phyloP scores from a whole-genome alignment of 768 basidiomycete species.

The Boletus speciosus region DNA sequence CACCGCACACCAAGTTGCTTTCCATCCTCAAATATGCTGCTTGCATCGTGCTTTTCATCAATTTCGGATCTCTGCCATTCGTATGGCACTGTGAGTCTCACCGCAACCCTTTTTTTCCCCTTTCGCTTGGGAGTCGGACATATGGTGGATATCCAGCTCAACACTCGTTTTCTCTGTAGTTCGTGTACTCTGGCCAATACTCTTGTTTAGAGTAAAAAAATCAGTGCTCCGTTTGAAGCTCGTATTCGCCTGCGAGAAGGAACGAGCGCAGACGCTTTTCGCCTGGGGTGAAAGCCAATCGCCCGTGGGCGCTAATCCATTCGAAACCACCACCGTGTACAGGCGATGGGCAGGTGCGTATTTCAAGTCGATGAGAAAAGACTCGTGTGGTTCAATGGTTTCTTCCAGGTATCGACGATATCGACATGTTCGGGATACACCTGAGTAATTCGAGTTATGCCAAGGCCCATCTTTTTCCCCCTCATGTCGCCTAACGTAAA shows the following conservation, averaged over 20 bases:
- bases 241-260: conserved; percentile 35
- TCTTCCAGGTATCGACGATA: conserved; percentile 60
- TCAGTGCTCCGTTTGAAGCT: conserved; percentile 34
- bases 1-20: conserved; percentile 2
- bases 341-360: conserved; percentile 53
- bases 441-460: conserved; percentile 81
- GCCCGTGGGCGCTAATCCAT: conserved; percentile 57
- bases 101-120: background rate
- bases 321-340: conserved; percentile 41
- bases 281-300: conserved; percentile 47
- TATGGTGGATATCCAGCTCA: background rate
- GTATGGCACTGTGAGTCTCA: conserved; percentile 62
- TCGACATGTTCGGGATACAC: conserved; percentile 63
- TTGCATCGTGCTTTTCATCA: conserved; percentile 51
- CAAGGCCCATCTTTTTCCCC: conserved; percentile 42
- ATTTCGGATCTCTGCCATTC: conserved; percentile 59
- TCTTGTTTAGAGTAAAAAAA: conserved; percentile 34
- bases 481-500: fast-evolving
- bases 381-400: background rate
- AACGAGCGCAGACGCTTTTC: conserved; percentile 33
- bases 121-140: background rate
- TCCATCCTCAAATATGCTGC: conserved; percentile 17
- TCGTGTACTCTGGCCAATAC: conserved; percentile 51
- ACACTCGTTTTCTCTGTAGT: conserved; percentile 31
- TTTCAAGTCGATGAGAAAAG: background rate